Evolutionary conservation across 441 rosid species (phyloP).

Genomic region (Macaranga tanarius): DNA sequence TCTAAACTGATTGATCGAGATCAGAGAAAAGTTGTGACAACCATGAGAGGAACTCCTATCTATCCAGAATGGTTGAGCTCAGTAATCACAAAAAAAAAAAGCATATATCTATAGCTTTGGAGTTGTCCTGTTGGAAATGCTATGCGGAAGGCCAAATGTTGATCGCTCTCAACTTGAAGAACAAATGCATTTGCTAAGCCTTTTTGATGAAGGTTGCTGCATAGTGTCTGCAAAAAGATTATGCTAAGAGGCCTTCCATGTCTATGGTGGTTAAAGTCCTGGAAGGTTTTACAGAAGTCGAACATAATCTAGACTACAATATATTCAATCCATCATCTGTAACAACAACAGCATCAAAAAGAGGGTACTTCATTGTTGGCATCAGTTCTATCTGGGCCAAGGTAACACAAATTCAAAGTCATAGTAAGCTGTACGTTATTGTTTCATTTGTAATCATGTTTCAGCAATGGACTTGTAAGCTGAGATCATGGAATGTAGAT

Average conservation of each 20-base stretch:
- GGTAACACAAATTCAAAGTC: neutral
- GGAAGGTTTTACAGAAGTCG: neutral
- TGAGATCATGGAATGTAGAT: no score
- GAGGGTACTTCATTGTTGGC: neutral
- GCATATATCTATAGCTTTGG: constrained; percentile 24
- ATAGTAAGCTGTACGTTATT: no score
- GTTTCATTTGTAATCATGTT: no score
- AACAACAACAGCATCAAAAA: neutral
- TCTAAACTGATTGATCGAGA: constrained; percentile 21
- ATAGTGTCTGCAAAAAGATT: constrained; percentile 17
- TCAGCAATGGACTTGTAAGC: no score
- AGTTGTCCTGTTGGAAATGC: constrained; percentile 15
- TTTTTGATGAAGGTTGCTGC: constrained; percentile 20
- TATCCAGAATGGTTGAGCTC: constrained; percentile 25
- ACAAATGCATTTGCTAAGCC: neutral
- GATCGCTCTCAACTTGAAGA: constrained; percentile 13
- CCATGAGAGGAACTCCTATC: constrained; percentile 23
- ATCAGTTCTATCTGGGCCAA: constrained; percentile 8
- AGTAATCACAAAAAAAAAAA: constrained; percentile 16
- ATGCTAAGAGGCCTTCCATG: constrained; percentile 14
- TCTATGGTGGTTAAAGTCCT: constrained; percentile 16
- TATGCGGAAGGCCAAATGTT: constrained; percentile 20
- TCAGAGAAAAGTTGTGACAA: constrained; percentile 17
- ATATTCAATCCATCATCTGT: neutral
- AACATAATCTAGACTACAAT: constrained; percentile 1